Base-by-base conservation (phyloP, 495 filamentous ascomycete species). In the Aspergillus bridgeri region DNA sequence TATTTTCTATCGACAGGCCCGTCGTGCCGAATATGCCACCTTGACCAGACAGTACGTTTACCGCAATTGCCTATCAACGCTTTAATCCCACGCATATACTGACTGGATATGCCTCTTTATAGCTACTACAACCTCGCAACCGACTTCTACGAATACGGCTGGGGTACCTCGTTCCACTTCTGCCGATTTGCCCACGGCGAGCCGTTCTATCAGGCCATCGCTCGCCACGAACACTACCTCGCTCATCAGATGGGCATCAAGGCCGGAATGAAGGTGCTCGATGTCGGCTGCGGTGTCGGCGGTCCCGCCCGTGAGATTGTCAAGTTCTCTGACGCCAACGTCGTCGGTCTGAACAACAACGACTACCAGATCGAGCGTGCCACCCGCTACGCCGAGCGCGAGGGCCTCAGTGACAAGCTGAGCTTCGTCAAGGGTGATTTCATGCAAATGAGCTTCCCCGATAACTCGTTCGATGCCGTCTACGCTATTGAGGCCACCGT, bases 91-190 rank as follows among this genome's bases (percentile, higher is more conserved):
- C 25, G 42, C 5, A 24, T 24, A 46, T 56, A 54, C 64, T 71
- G 53, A 69, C 55, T 56, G 45, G 45, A 42, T 17, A 5, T 53
- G 6, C 6, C 27, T 9, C 44, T 15, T 48, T 48, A 47, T 66
- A 91, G 88, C 69, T 98, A 98, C 82, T 98, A 98, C 81, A 97
- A 98, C 78, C 85, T 98, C 48, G 93, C 91, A 17, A 98, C 94
- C 54, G 94, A 98, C 67, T 75, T 98, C 20, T 98, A 98, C 81
- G 94, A 98, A 76, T 90, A 97, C 65, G 94, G 93, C 61, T 98
- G 94, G 94, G 88, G 90, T 49, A 84, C 89, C 58, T 91, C 85
- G 54, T 97, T 97, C 86, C 92, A 98, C 76, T 98, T 98, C 84
- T 98, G 92, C 79, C 91, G 95, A 53, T 98, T 93, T 75, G 89